These are phyloP conservation scores for Westerdykella aurantiaca DNA, from an alignment of 2,329 filamentous ascomycete species.

Conservation along the genomic window DNA sequence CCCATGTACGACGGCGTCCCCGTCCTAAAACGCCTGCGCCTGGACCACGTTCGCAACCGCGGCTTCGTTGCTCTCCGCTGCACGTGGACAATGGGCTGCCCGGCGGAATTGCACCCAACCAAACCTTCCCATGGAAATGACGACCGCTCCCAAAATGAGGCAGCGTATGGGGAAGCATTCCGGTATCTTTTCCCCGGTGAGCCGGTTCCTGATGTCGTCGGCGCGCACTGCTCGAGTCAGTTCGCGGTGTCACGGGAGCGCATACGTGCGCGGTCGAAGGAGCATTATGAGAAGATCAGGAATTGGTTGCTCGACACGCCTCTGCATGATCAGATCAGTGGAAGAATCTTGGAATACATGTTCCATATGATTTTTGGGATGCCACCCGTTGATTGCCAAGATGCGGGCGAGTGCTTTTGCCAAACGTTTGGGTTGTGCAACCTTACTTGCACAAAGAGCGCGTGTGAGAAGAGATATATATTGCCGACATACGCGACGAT, in stretches of 20 bases:
- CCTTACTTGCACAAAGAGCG: constrained; percentile 34
- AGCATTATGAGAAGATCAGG: constrained; percentile 44
- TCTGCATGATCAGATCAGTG: constrained; percentile 43
- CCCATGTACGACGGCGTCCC: constrained; percentile 44
- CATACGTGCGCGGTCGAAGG: constrained; percentile 38
- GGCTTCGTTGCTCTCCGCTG: constrained; percentile 49
- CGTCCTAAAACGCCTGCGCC: constrained; percentile 41
- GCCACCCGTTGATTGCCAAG: constrained; percentile 51
- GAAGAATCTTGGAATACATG: constrained; percentile 50
- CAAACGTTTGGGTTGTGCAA: constrained; percentile 57
- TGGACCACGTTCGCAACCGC: constrained; percentile 39
- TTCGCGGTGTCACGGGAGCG: constrained; percentile 45
- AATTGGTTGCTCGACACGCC: constrained; percentile 44
- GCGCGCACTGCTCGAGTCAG: constrained; percentile 47
- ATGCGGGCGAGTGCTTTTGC: constrained; percentile 58
- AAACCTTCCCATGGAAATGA: constrained; percentile 28
- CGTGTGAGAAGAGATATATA: constrained; percentile 52
- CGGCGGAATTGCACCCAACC: constrained; percentile 42
- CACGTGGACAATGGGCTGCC: constrained; percentile 46
- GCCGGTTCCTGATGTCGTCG: constrained; percentile 39
- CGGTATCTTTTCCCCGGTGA: constrained; percentile 39
- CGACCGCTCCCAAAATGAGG: constrained; percentile 22
- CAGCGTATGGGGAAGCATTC: constrained; percentile 43
- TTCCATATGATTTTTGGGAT: constrained; percentile 44
- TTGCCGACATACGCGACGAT: constrained; percentile 53